Percentiles rank a stretch among this genome's conserved stretches.
phyloP scores from a whole-genome alignment of 2,329 filamentous ascomycete species.

The Ascochyta fabae region DNA sequence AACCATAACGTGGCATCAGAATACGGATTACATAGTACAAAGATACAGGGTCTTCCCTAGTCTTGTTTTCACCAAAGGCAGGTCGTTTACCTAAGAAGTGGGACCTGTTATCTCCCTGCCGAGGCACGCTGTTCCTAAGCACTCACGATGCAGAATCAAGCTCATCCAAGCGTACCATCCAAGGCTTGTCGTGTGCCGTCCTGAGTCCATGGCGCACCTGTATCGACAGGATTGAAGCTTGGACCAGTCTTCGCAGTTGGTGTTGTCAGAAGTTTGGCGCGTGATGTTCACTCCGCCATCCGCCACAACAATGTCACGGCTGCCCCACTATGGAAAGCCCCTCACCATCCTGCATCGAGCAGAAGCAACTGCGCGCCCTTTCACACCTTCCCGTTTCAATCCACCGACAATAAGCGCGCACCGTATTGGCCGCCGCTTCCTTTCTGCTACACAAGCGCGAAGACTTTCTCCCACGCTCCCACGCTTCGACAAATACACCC shows the following conservation, averaged over 20 bases:
- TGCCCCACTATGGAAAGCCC: slow-evolving; percentile 11
- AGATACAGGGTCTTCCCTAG: slow-evolving; percentile 13
- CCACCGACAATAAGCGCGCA: slow-evolving; percentile 42
- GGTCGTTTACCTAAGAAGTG: slow-evolving; percentile 18
- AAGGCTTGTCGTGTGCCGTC: slow-evolving; percentile 4
- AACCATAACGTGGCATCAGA: neutral
- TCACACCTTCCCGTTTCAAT: slow-evolving; percentile 42
- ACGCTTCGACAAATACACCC: slow-evolving; percentile 26
- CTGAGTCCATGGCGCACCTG: neutral
- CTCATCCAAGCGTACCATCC: slow-evolving; percentile 6
- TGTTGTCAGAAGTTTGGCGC: slow-evolving; percentile 4
- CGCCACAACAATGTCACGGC: slow-evolving; percentile 15
- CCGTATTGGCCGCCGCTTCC: slow-evolving; percentile 19
- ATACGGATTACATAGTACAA: neutral
- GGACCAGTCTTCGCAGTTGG: slow-evolving; percentile 8
- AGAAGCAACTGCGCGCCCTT: slow-evolving; percentile 16
- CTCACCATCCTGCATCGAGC: slow-evolving; percentile 25
- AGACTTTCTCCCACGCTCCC: slow-evolving; percentile 16
- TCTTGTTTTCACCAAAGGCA: slow-evolving; percentile 3
- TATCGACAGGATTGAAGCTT: slow-evolving; percentile 5
- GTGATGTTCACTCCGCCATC: slow-evolving; percentile 14
- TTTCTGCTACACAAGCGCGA: slow-evolving; percentile 17
- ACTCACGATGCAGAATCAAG: slow-evolving; percentile 5
- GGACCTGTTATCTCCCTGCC: slow-evolving; percentile 8
- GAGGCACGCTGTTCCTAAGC: slow-evolving; percentile 7